phyloP scores from a whole-genome alignment of 1,139 yeast species.

The Sugiyamaella pinicola region DNA sequence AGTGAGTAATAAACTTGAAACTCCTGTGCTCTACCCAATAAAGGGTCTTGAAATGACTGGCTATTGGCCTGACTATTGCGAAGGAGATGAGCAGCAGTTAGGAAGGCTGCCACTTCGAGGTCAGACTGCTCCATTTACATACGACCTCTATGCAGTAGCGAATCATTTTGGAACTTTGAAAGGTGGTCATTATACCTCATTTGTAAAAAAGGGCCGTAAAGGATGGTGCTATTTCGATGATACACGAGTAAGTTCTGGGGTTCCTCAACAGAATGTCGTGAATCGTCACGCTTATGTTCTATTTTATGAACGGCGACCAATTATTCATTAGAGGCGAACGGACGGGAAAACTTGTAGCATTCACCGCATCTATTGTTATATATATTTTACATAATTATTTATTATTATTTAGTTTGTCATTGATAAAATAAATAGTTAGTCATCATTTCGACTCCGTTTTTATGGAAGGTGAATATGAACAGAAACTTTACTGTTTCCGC shows the following conservation, averaged over 20 bases:
- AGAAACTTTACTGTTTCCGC: neutral
- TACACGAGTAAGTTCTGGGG: constrained; percentile 53
- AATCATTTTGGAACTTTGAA: constrained; percentile 80
- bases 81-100: constrained; percentile 44
- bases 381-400: constrained; percentile 10
- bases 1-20: constrained; percentile 56
- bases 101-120: constrained; percentile 66
- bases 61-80: constrained; percentile 65
- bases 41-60: constrained; percentile 63
- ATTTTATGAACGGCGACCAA: constrained; percentile 47
- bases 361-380: constrained; percentile 9
- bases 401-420: neutral
- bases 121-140: constrained; percentile 77
- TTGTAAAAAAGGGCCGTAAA: constrained; percentile 63
- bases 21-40: constrained; percentile 63
- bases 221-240: constrained; percentile 84
- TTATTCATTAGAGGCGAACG: constrained; percentile 5
- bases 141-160: constrained; percentile 82
- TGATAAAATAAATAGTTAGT: neutral
- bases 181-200: constrained; percentile 92
- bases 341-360: neutral
- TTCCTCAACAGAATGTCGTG: constrained; percentile 47
- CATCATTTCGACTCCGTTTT: neutral
- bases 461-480: neutral
- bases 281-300: constrained; percentile 74